phyloP scores from a whole-genome alignment of 2,329 filamentous ascomycete species.

The Emmonsiellopsis sp. region DNA sequence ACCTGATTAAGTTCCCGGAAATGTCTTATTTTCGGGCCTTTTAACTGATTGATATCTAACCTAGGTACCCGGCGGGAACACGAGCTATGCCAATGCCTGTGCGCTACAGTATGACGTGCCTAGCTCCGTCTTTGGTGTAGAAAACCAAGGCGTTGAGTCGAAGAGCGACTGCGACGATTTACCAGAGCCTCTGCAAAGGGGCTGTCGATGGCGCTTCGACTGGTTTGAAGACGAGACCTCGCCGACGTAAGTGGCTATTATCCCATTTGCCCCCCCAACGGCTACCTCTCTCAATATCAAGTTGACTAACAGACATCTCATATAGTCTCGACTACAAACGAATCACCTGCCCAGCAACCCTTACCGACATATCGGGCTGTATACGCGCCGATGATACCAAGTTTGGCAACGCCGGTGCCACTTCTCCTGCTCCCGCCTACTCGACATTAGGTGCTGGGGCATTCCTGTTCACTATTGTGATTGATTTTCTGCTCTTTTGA shows the following conservation, averaged over 20 bases:
- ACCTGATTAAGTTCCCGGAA: too few relatives aligned
- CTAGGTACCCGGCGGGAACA: constrained; percentile 1
- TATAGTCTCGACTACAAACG: not conserved
- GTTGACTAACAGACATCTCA: not conserved
- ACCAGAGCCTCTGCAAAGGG: not conserved
- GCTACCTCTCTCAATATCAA: not conserved
- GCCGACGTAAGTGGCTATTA: not conserved
- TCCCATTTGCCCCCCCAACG: not conserved
- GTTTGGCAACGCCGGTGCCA: not conserved
- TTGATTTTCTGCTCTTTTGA: too few relatives aligned
- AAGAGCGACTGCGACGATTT: not conserved
- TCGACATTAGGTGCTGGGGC: too few relatives aligned
- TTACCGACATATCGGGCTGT: not conserved
- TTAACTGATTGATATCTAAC: not conserved
- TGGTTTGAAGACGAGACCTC: not conserved
- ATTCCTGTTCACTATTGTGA: too few relatives aligned
- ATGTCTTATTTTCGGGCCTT: not conserved
- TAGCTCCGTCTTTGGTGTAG: not conserved
- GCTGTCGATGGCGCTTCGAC: constrained; percentile 1
- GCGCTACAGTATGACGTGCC: not conserved
- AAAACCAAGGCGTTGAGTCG: not conserved
- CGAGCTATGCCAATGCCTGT: not conserved
- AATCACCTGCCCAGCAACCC: not conserved
- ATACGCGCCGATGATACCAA: not conserved
- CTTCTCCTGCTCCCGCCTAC: not conserved